Base-by-base conservation (phyloP, 1,284 basidiomycete species). In the Ceratobasidium sp. region DNA sequence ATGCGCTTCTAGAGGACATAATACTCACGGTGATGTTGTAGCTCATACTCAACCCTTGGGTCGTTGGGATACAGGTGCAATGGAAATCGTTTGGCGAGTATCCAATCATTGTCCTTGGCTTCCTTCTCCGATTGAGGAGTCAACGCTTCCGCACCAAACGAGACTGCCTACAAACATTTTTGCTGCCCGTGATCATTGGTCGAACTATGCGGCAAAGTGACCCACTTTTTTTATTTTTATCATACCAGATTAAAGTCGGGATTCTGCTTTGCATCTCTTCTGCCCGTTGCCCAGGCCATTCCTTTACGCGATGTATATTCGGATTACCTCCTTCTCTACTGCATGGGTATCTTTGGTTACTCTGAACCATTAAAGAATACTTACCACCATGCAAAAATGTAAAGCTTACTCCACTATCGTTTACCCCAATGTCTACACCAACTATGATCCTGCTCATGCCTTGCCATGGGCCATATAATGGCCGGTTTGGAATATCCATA, bases 391-490 rank as follows among this genome's bases (percentile, higher is more conserved):
- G 19, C 2, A 67, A 22, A 24, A 54, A 22, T 11, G 51, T 14
- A n/a, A 24, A 67, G 3, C 50, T 54, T 1, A 67, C 65, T 6
- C 33, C 50, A 24, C 51, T 67, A 24, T 50, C 44, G 11, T 50
- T 67, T 6, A 51, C n/a, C 5, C 65, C 65, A 14, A 67, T 67
- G 9, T 67, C 65, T 3, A 67, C 45, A 1, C 65, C 65, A 31
- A 67, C 15, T 14, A 67, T 24, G 2, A 67, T 17, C n/a, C 27
- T 67, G 22, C 50, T 36, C 6, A 17, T 24, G 9, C 36, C 36
- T 41, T 41, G 6, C 36, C 36, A 41, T 11, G 36, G 36, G 36
- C 36, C 36, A 4, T 11, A 4, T 11, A 41, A 41, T 11, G 36
- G 36, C 36, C 36, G 4, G 11, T 41, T 4, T 11, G 36, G 11